phyloP scores from a whole-genome alignment of 352 stramenopile species.

The Globisporangium yorkense region DNA sequence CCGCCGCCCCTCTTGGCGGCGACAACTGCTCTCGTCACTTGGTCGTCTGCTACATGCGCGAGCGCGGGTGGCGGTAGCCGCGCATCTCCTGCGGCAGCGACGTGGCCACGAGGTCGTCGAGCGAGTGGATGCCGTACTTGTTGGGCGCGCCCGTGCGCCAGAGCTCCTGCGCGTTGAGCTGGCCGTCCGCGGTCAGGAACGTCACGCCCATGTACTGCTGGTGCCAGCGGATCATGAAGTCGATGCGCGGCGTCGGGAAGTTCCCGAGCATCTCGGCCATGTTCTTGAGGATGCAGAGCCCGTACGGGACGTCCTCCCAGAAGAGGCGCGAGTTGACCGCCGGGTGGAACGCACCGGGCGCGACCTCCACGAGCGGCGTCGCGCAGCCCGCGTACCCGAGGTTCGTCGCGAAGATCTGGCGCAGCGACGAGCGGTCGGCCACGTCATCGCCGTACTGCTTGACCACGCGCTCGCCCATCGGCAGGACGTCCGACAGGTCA shows the following conservation, averaged over 20 bases:
- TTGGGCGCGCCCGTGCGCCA: constrained; percentile 86
- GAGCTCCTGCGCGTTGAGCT: constrained; percentile 86
- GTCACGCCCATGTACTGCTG: constrained; percentile 88
- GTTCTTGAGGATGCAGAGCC: constrained; percentile 91
- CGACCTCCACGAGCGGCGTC: constrained; percentile 83
- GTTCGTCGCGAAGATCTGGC: constrained; percentile 90
- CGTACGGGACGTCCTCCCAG: constrained; percentile 92
- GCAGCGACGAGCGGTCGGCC: constrained; percentile 77
- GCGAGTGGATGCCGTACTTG: constrained; percentile 89
- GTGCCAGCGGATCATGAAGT: constrained; percentile 94
- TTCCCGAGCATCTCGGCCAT: constrained; percentile 91
- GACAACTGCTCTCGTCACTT: not conserved
- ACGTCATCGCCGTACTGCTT: constrained; percentile 92
- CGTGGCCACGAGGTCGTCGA: constrained; percentile 88
- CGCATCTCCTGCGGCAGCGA: constrained; percentile 85
- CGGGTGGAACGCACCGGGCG: constrained; percentile 68
- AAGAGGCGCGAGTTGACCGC: constrained; percentile 86
- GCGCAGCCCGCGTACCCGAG: constrained; percentile 86
- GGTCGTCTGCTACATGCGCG: constrained; percentile 51
- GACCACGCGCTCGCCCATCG: constrained; percentile 87
- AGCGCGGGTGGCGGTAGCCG: constrained; percentile 84
- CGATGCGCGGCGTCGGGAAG: constrained; percentile 89
- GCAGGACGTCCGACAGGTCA: constrained; percentile 87
- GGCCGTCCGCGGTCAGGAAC: constrained; percentile 82
- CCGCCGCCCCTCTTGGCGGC: too few species aligned